These are phyloP conservation scores for Plantago ovata DNA, from an alignment of 257 asterid species.

Conservation along the genomic window DNA sequence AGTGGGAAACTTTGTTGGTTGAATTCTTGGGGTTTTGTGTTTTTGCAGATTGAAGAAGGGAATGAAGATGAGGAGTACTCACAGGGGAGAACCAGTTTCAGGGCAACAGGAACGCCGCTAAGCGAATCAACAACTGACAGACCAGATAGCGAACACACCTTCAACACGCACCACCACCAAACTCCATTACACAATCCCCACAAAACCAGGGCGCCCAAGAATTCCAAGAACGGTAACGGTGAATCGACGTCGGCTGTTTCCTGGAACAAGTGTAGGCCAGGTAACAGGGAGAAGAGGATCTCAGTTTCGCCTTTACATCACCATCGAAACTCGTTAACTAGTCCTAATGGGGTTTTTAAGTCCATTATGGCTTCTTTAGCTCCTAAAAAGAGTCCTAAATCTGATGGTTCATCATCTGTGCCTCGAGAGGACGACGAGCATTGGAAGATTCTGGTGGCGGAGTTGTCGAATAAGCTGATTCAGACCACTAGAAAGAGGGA, in stretches of 20 bases:
- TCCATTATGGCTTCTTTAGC: constrained; percentile 56
- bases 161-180: constrained; percentile 37
- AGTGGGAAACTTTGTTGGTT: neutral
- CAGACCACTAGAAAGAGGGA: constrained; percentile 74
- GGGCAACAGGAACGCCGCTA: constrained; percentile 37
- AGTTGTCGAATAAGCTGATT: constrained; percentile 71
- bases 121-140: constrained; percentile 34
- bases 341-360: constrained; percentile 77
- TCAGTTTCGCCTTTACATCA: constrained; percentile 57
- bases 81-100: constrained; percentile 55
- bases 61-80: constrained; percentile 81
- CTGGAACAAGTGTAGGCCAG: constrained; percentile 90
- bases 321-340: constrained; percentile 34
- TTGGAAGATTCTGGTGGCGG: constrained; percentile 76
- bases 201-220: constrained; percentile 21
- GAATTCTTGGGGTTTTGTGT: neutral
- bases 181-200: constrained; percentile 49
- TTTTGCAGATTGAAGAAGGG: constrained; percentile 79
- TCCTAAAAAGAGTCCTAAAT: constrained; percentile 55
- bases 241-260: constrained; percentile 43
- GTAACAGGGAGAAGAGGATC: constrained; percentile 60
- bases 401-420: constrained; percentile 34
- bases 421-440: constrained; percentile 63
- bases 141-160: constrained; percentile 20
- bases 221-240: constrained; percentile 26